phyloP scores from a whole-genome alignment of 768 basidiomycete genomes.

The Strobilomyces dryophilus region DNA sequence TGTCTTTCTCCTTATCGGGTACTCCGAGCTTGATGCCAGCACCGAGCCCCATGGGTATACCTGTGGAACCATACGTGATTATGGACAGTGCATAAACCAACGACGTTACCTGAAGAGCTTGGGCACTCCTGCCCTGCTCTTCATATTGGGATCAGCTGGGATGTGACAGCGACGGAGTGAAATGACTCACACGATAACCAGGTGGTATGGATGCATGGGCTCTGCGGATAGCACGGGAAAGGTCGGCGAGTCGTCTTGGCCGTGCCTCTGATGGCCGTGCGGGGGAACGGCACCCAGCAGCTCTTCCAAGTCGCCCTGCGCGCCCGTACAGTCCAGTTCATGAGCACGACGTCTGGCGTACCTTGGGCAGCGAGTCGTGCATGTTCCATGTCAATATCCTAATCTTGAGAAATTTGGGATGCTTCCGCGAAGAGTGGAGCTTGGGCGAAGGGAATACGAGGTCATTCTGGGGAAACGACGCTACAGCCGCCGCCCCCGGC shows the following conservation, averaged over 20 bases:
- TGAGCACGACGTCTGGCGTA: slow-evolving; percentile 19
- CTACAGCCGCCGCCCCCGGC: slow-evolving; percentile 20
- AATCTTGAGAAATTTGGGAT: slow-evolving; percentile 54
- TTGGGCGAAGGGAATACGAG: slow-evolving; percentile 20
- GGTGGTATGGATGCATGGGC: slow-evolving; percentile 64
- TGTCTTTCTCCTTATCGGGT: slow-evolving; percentile 41
- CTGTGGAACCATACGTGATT: slow-evolving; percentile 31
- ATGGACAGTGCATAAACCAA: background rate
- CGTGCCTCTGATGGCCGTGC: slow-evolving; percentile 29
- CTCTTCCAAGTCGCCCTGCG: slow-evolving; percentile 69
- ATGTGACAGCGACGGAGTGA: background rate
- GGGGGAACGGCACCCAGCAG: slow-evolving; percentile 59
- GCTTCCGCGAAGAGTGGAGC: slow-evolving; percentile 21
- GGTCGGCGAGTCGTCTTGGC: slow-evolving; percentile 20
- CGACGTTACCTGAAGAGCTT: slow-evolving; percentile 56
- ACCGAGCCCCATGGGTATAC: slow-evolving; percentile 74
- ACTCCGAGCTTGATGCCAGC: slow-evolving; percentile 72
- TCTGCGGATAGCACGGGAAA: slow-evolving; percentile 51
- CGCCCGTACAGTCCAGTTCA: slow-evolving; percentile 1
- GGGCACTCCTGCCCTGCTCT: slow-evolving; percentile 79
- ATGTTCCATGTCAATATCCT: slow-evolving; percentile 80
- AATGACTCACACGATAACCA: slow-evolving; percentile 65
- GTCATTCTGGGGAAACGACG: slow-evolving; percentile 19
- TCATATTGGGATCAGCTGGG: slow-evolving; percentile 28
- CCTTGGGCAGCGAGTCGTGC: slow-evolving; percentile 80